Conservation (phyloP, 441 rosid genomes). For the Corymbia calophylla region DNA sequence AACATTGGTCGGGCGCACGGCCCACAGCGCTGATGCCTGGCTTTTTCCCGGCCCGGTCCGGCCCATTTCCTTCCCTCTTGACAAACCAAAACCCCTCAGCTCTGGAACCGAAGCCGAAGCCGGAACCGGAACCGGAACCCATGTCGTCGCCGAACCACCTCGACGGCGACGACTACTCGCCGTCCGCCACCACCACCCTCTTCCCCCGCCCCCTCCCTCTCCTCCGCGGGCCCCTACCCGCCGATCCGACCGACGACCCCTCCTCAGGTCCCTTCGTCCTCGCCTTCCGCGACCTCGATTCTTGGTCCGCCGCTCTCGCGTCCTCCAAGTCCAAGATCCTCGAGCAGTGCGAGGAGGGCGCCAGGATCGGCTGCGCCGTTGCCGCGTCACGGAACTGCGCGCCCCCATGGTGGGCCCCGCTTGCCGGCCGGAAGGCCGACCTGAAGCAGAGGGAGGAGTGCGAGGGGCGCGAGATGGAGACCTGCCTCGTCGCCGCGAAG, state of each 20-base stretch:
- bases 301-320: constrained; percentile 48
- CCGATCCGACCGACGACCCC: constrained; percentile 28
- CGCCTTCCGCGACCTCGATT: constrained; percentile 40
- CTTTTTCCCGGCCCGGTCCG: neutral
- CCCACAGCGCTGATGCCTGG: neutral
- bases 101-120: neutral
- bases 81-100: neutral
- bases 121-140: neutral
- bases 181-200: constrained; percentile 36
- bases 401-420: constrained; percentile 62
- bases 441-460: constrained; percentile 49
- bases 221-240: constrained; percentile 56
- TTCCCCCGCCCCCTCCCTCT: constrained; percentile 46
- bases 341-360: constrained; percentile 62
- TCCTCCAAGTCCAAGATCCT: constrained; percentile 34
- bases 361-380: constrained; percentile 73
- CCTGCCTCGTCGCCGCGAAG: constrained; percentile 43
- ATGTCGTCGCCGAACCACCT: neutral
- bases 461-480: constrained; percentile 55
- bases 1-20: fast-evolving
- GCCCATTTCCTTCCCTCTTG: neutral
- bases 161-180: constrained; percentile 58
- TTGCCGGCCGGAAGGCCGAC: constrained; percentile 17
- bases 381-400: constrained; percentile 55
- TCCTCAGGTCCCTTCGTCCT: constrained; percentile 35